Evolutionary conservation across 371 early-diverging fungal species (phyloP), one percentile per base, ranked within the genome.

Genomic region (Mortierella sp.): DNA sequence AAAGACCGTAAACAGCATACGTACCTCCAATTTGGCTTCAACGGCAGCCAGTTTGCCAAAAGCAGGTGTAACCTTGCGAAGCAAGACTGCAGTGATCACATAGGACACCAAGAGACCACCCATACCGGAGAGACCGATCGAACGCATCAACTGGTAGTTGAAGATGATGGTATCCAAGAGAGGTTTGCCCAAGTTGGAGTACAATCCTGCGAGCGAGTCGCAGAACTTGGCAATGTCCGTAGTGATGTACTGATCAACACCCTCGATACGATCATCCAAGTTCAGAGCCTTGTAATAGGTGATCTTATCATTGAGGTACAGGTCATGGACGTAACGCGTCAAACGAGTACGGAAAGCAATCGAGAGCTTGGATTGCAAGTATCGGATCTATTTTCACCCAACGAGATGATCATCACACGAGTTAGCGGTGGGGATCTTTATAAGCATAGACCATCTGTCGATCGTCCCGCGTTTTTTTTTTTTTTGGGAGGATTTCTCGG

Each of bases 351-450:
- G 84, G 83, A 96, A 94, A 12, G 90, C 93, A 57, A 95, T 94
- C 4, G 94, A 86, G 30, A 95, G 81, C 82, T 98, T 97, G 61
- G 94, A 94, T 83, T 97, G 96, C 38, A 97, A 81, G 80, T 91
- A 94, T 12, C 92, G 89, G 60, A 94, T 93, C 88, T 89, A 69
- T 50, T 30, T 26, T 30, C 47, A 48, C 18, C 16, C 19, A 14
- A 14, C 16, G 21, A 34, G 34, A 34, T 34, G 34, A 34, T 34
- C 34, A 10, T 10, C 34, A 34, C 19, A 42, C 26, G 43, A 14
- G 26, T 48, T 28, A 52, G 19, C 21, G 51, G 21, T n/a, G 26
- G 4, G n/a, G 30, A 51, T 48, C 49, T 5, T 24, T 13, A 30
- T 7, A 10, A 34, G 7, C 34, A 34, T 34, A 10, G 34, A 34